phyloP scores from a whole-genome alignment of 495 filamentous ascomycete genomes.

The Neurospora sp. region DNA sequence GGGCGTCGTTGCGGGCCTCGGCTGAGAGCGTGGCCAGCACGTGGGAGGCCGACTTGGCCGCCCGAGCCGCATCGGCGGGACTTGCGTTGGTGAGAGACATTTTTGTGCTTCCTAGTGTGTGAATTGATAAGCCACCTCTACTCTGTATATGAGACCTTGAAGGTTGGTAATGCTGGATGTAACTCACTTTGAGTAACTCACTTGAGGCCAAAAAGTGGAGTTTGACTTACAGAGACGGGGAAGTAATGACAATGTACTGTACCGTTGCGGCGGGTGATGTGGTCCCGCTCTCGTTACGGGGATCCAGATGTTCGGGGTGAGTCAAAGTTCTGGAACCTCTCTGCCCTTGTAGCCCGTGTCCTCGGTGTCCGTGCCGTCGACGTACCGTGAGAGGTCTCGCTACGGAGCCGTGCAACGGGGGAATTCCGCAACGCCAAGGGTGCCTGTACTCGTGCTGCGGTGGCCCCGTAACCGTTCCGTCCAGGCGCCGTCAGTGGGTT shows the following conservation, averaged over 20 bases:
- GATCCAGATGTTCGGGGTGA: not conserved
- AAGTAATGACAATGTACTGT: not conserved
- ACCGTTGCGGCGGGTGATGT: not conserved
- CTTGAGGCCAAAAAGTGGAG: not conserved
- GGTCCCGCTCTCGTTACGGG: not conserved
- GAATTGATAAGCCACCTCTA: not conserved
- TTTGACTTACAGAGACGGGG: not conserved
- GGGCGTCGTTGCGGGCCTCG: conserved; percentile 65
- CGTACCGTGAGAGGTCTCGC: not conserved
- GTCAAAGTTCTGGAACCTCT: not conserved
- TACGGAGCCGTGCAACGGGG: not conserved
- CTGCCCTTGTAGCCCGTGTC: not conserved
- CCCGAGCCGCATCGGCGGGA: conserved; percentile 53
- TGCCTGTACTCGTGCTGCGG: not conserved
- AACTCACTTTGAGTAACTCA: conserved; percentile 1
- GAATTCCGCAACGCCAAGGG: not conserved
- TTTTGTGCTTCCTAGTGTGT: not conserved
- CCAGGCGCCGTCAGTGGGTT: not conserved
- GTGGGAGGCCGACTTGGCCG: conserved; percentile 62
- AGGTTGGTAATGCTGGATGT: not conserved
- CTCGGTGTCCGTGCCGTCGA: not conserved
- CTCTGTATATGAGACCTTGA: not conserved
- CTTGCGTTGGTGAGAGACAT: conserved; percentile 74
- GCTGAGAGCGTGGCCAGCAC: conserved; percentile 55
- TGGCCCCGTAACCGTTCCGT: not conserved